A percentile compares a stretch with the other conserved stretches of the same genome.
phyloP scores from a whole-genome alignment of 2,329 filamentous ascomycete species.

The Tympanopsis confertula region DNA sequence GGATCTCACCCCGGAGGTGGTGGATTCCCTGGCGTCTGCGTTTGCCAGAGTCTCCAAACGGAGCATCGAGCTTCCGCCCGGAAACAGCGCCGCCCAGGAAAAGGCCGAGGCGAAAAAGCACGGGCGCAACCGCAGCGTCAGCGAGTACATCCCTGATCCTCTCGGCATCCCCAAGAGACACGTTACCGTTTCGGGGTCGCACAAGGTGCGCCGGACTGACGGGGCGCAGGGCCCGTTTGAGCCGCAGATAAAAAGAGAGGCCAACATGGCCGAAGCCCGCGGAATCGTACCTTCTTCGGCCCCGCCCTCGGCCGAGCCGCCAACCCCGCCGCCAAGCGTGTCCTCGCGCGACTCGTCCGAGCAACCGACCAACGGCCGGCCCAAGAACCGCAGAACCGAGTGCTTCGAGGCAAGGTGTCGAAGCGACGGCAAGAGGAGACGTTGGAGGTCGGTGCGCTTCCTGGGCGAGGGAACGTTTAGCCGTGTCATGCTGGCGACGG shows the following conservation, averaged over 20 bases:
- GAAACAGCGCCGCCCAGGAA: constrained; percentile 12
- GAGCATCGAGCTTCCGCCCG: constrained; percentile 8
- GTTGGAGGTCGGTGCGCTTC: constrained; percentile 69
- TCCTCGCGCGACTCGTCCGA: constrained; percentile 42
- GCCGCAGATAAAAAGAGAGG: constrained; percentile 56
- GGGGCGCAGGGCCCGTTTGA: constrained; percentile 21
- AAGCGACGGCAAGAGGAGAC: constrained; percentile 55
- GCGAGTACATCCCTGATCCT: constrained; percentile 73
- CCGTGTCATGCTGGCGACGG: constrained; percentile 82
- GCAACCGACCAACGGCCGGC: constrained; percentile 13
- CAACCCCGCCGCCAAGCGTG: constrained; percentile 75
- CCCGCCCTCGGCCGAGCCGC: constrained; percentile 43
- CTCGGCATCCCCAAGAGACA: constrained; percentile 59
- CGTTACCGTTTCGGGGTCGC: constrained; percentile 59
- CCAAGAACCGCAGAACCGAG: constrained; percentile 34
- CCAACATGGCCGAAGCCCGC: constrained; percentile 67
- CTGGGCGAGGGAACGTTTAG: constrained; percentile 94
- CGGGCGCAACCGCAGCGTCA: constrained; percentile 69
- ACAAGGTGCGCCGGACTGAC: constrained; percentile 27
- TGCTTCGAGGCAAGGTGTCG: constrained; percentile 61
- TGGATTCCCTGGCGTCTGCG: not conserved
- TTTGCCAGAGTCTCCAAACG: constrained; percentile 9
- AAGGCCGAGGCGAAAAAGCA: constrained; percentile 28
- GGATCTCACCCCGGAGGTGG: not conserved
- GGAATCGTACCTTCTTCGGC: constrained; percentile 47